phyloP scores from a whole-genome alignment of 768 basidiomycete species.

The Fibroporia radiculosa region DNA sequence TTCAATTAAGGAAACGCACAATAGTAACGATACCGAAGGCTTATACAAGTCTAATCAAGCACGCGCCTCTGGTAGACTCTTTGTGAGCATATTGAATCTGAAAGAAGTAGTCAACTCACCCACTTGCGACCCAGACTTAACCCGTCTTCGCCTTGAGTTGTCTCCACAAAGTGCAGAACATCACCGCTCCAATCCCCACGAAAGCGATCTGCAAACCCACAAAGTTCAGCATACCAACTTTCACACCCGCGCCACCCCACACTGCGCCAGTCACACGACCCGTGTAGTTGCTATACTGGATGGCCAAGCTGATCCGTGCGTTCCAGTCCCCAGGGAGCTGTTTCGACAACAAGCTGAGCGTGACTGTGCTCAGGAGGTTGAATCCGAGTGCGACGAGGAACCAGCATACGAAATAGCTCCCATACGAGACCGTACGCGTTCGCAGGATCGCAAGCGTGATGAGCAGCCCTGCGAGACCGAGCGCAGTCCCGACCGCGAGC shows the following conservation, averaged over 20 bases:
- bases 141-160: slow-evolving; percentile 50
- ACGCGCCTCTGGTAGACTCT: too few species aligned
- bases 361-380: slow-evolving; percentile 65
- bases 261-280: slow-evolving; percentile 62
- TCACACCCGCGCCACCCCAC: slow-evolving; percentile 56
- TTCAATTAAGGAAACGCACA: not conserved
- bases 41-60: too few species aligned
- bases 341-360: slow-evolving; percentile 59
- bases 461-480: slow-evolving; percentile 47
- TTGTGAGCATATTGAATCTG: not conserved
- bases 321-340: slow-evolving; percentile 62
- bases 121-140: not conserved
- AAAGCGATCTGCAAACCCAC: slow-evolving; percentile 53
- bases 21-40: not conserved
- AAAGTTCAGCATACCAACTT: slow-evolving; percentile 54
- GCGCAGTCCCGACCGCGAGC: slow-evolving; percentile 41
- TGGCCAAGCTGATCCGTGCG: slow-evolving; percentile 44
- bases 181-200: slow-evolving; percentile 47
- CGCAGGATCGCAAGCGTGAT: slow-evolving; percentile 40
- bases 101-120: not conserved
- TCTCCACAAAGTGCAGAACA: slow-evolving; percentile 52
- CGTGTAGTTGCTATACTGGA: slow-evolving; percentile 63
- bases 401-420: slow-evolving; percentile 40
- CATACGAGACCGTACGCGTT: slow-evolving; percentile 35
- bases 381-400: slow-evolving; percentile 62